Evolutionary conservation across 345 rosid species (phyloP), one percentile per base, ranked within the genome.

Genomic region (Viola odorata): DNA sequence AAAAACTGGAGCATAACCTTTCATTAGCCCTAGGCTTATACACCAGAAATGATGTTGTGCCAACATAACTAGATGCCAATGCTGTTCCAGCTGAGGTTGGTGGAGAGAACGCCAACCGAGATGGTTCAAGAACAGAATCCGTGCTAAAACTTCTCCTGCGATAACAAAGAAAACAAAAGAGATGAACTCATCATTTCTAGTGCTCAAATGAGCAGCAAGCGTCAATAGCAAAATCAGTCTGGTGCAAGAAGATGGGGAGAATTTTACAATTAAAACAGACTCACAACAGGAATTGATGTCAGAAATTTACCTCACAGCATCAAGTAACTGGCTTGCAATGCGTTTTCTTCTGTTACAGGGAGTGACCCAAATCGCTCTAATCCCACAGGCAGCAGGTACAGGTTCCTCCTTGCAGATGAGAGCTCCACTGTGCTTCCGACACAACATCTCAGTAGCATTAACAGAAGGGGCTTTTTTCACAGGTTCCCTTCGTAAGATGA

Each of bases 311-410:
- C 96, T 83, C 13, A 69, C 77, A 54, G 87, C 89, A 52, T 94
- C 91, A 7, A 94, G 82, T 55, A 94, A 82, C 14, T 45, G 74
- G 39, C 76, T 83, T 5, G 97, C 99, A 58, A 90, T 69, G 61
- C 79, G 79, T 73, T 82, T 87, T 75, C 90, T 83, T 79, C 97
- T 81, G 72, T 86, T 84, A 47, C 79, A 78, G 41, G 96, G 95
- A 61, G 90, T 69, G 57, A 90, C 91, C 99, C 99, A 90, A 48
- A 90, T 74, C 4, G 91, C 99, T 78, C 99, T 78, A 41, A 94
- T 66, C 59, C 99, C 97, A 50, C 96, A 94, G 14, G 76, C 51
- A 70, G 83, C 90, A 0, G 75, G 64, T 65, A 75, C 73, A 41
- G 84, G 74, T 75, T 75, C 80, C 54, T 82, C 77, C 62, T 82